A percentile compares a stretch with the other conserved stretches of the same genome.
phyloP scores from a whole-genome alignment of 495 filamentous ascomycete genomes.

The Penicillium lividum region DNA sequence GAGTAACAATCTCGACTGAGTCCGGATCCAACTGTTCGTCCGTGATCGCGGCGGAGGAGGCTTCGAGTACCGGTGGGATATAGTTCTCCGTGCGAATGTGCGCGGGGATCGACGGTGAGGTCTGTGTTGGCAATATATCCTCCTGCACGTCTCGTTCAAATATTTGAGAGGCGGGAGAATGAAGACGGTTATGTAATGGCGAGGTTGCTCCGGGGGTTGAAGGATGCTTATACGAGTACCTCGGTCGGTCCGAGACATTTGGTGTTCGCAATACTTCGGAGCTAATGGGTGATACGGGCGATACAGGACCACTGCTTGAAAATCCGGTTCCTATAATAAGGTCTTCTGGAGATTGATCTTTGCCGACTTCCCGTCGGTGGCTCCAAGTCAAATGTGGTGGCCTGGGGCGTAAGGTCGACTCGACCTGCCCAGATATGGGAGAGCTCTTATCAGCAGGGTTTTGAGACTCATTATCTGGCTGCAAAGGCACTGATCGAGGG shows the following conservation, averaged over 20 bases:
- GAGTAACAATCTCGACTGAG: conserved; percentile 84
- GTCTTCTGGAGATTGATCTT: conserved; percentile 11
- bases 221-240: conserved; percentile 39
- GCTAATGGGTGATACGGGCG: conserved; percentile 35
- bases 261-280: conserved; percentile 34
- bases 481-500: conserved; percentile 4
- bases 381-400: conserved; percentile 24
- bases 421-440: conserved; percentile 9
- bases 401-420: conserved; percentile 18
- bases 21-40: conserved; percentile 56
- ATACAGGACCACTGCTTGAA: conserved; percentile 20
- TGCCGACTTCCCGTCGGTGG: conserved; percentile 15
- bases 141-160: conserved; percentile 95
- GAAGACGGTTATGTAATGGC: conserved; percentile 58
- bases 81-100: conserved; percentile 92
- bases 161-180: conserved; percentile 76
- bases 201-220: conserved; percentile 51
- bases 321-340: conserved; percentile 5
- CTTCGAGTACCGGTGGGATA: conserved; percentile 87
- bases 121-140: conserved; percentile 57
- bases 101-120: conserved; percentile 69
- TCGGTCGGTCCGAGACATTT: conserved; percentile 25
- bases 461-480: conserved; percentile 1
- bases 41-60: conserved; percentile 85
- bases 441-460: conserved; percentile 11